A percentile compares a stretch with the other conserved stretches of the same genome.
Conservation (phyloP, 257 asterid genomes). For the Jaltomata sinuosa region DNA sequence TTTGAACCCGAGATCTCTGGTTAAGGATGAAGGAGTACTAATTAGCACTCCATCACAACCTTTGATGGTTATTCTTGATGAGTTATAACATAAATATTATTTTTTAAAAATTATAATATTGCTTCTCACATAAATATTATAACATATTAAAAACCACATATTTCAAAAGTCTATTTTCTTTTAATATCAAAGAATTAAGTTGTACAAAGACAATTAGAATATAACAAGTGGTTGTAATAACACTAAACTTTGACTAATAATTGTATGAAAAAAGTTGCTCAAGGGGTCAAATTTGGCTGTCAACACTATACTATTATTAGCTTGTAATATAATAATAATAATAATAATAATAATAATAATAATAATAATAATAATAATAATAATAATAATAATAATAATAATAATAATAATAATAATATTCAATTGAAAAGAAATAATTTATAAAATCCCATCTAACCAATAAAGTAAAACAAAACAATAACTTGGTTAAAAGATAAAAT, state of each 20-base stretch:
- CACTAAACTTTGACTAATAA: neutral
- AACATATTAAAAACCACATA: neutral
- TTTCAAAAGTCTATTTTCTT: neutral
- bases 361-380: too few relatives aligned
- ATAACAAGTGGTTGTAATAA: neutral
- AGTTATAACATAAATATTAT: too few relatives aligned
- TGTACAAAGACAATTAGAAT: too few relatives aligned
- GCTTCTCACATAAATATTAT: neutral
- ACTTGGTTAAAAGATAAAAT: neutral
- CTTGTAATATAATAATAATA: neutral
- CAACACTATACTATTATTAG: neutral
- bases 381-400: too few relatives aligned
- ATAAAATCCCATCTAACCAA: neutral
- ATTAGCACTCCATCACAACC: too few relatives aligned
- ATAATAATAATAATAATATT: too few relatives aligned
- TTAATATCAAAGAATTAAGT: neutral
- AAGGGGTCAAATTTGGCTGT: neutral
- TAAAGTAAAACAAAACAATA: neutral
- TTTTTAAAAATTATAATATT: too few relatives aligned
- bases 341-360: too few relatives aligned
- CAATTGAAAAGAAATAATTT: neutral
- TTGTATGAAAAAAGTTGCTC: neutral
- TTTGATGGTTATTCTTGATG: too few relatives aligned
- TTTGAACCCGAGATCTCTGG: too few relatives aligned
- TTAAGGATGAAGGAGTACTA: too few relatives aligned